These are phyloP conservation scores for Rhizopogon sp. DNA, from an alignment of 768 basidiomycete genomes.

Conservation along the genomic window DNA sequence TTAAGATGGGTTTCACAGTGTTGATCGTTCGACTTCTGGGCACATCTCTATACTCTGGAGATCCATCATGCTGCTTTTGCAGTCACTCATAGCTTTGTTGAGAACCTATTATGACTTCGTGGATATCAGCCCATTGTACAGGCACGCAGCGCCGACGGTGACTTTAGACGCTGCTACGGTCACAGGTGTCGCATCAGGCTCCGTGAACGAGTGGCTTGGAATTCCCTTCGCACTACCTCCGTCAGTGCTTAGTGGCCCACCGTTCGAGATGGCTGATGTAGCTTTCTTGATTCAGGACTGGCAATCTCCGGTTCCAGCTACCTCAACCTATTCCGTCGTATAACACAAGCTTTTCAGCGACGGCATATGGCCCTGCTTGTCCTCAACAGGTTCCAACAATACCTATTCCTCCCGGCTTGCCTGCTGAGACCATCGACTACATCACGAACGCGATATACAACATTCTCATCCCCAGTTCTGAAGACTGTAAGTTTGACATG, in stretches of 20 bases:
- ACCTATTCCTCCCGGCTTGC: conserved; percentile 10
- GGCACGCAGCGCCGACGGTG: conserved; percentile 19
- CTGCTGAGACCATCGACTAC: conserved; percentile 12
- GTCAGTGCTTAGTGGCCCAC: conserved; percentile 25
- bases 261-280: too few species aligned
- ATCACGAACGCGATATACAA: conserved; percentile 22
- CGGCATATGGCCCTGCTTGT: conserved; percentile 32
- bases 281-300: too few species aligned
- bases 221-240: conserved; percentile 54
- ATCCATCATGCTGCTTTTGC: too few species aligned
- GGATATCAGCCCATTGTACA: neutral
- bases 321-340: conserved; percentile 24
- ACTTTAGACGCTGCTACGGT: conserved; percentile 41
- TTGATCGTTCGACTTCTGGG: too few species aligned
- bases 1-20: too few species aligned
- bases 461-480: conserved; percentile 28
- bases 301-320: too few species aligned
- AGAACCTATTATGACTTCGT: neutral
- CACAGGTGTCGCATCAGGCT: conserved; percentile 32
- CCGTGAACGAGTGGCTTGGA: conserved; percentile 39
- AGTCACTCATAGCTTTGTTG: neutral
- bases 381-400: conserved; percentile 26
- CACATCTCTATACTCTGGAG: too few species aligned
- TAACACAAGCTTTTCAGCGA: conserved; percentile 28
- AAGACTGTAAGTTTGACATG: conserved; percentile 38